These are phyloP conservation scores for Tolypocladium ovalisporum DNA, from an alignment of 2,329 filamentous ascomycete species.

Conservation along the genomic window DNA sequence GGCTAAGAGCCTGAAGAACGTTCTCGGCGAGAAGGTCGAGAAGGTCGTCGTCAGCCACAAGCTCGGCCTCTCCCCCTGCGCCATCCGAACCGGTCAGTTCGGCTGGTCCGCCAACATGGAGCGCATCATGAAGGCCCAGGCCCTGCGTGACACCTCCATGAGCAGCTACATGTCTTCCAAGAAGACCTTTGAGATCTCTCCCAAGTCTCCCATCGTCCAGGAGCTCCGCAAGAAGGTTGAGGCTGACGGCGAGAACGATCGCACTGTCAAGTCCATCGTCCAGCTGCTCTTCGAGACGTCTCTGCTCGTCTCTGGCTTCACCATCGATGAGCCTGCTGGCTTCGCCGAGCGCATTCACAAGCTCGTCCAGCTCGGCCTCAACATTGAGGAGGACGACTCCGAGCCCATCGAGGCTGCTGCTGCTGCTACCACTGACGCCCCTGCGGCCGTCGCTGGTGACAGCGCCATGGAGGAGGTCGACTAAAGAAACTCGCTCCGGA, in stretches of 20 bases:
- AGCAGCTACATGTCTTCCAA: constrained; percentile 99
- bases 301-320: constrained; percentile 96
- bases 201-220: constrained; percentile 93
- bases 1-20: constrained; percentile 97
- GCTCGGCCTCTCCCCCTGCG: constrained; percentile 86
- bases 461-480: constrained; percentile 99
- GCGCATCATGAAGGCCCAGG: constrained; percentile 99
- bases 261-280: constrained; percentile 97
- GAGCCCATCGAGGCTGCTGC: constrained; percentile 45
- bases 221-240: constrained; percentile 99
- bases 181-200: constrained; percentile 99
- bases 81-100: constrained; percentile 98
- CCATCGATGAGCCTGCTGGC: constrained; percentile 94
- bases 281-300: constrained; percentile 99
- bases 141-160: constrained; percentile 99
- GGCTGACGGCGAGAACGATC: constrained; percentile 93
- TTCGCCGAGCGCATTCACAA: constrained; percentile 99
- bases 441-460: constrained; percentile 57
- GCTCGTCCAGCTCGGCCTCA: constrained; percentile 93
- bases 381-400: constrained; percentile 88
- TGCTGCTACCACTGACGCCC: constrained; percentile 46
- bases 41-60: constrained; percentile 99
- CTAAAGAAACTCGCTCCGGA: constrained; percentile 41
- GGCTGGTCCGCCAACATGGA: constrained; percentile 99
- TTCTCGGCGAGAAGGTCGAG: constrained; percentile 98